Evolutionary conservation across 2,329 filamentous ascomycete genomes (phyloP), one percentile per base, ranked within the genome.

Genomic region (Alternaria viburni): DNA sequence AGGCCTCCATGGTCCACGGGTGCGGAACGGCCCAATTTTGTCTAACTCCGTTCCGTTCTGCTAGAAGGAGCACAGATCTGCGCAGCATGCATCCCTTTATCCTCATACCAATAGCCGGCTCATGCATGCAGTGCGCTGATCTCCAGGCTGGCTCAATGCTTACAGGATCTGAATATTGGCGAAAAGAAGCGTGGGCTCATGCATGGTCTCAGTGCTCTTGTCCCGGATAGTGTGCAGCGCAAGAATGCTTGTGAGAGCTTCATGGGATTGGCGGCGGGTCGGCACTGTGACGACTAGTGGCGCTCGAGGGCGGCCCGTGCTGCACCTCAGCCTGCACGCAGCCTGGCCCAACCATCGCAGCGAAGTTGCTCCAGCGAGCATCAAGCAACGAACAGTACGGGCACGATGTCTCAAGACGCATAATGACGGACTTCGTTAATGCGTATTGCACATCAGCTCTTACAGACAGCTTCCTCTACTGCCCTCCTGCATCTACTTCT

Each of bases 401-500:
- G 44, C 44, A 46, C 44, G 21, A 23, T 46, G 44, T 23, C 12
- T 21, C 44, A 17, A 19, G 30, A 52, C 19, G 28, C 21, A 52
- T 25, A 15, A 6, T 25, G 3, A 25, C 21, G 8, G 49, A 25
- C 21, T 52, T 41, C 21, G 28, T 41, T 41, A 9, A 36, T 25
- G 9, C 30, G 13, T 23, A 15, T 52, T 21, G 30, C 19, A 32
- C 19, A 3, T 36, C 13, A 13, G n/a, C 8, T 41, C 17, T 21
- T 25, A n/a, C 17, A n/a, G 6, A 50, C 56, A 30, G 57, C 69
- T 47, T 70, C 69, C 26, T 71, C 63, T 5, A 74, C 70, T 58
- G 73, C 63, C 21, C 52, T 59, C 59, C 68, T 68, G 72, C 70
- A 65, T 76, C 72, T 43, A 74, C 67, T 57, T 63, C 45, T 76